Base-by-base conservation (phyloP, 1,284 basidiomycete genomes). In the Cerioporus squamosus region DNA sequence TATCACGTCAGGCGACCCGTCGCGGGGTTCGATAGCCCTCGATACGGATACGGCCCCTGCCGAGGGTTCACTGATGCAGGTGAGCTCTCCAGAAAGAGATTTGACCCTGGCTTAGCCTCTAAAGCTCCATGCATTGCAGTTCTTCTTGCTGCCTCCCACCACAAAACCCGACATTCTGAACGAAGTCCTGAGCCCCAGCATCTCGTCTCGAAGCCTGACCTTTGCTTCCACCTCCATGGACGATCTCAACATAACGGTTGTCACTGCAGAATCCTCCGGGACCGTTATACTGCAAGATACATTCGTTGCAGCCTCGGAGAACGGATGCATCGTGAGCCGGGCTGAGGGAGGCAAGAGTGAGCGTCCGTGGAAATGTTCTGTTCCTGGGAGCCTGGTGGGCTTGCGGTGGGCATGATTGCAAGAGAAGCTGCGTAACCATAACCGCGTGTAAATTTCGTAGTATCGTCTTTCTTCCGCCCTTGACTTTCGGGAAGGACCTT, bases 1-100 rank as follows among this genome's bases (percentile, higher is more conserved):
- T 55, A 89, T 95, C 62, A 84, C 83, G 15, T 88, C 90, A 0
- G 94, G 94, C 1, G 93, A 93, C 71, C 93, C 91, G 0, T 86
- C 85, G 22, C 80, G 90, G 9, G 94, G 94, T 0, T 84, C 85
- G 0, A 77, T 95, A 17, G 85, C 90, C 0, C 76, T 95, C 1
- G 87, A 90, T 36, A 81, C 84, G 17, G 79, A 84, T 38, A 78
- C 78, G 24, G 84, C 90, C 3, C 85, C 91, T 0, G 66, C 69
- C 1, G 70, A 75, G 2, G 90, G 89, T 3, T 76, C 84, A 15
- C 67, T 69, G 2, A 84, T 93, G n/a, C 84, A 87, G 75, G 91
- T 90, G 62, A 58, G 78, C 66, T n/a, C 7, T 17, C 12, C 65
- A 29, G 60, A 59, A 55, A 42, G 14, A 33, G 42, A 15, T 38